phyloP scores from a whole-genome alignment of 2,329 filamentous ascomycete species.

The Xylariaceae sp. region DNA sequence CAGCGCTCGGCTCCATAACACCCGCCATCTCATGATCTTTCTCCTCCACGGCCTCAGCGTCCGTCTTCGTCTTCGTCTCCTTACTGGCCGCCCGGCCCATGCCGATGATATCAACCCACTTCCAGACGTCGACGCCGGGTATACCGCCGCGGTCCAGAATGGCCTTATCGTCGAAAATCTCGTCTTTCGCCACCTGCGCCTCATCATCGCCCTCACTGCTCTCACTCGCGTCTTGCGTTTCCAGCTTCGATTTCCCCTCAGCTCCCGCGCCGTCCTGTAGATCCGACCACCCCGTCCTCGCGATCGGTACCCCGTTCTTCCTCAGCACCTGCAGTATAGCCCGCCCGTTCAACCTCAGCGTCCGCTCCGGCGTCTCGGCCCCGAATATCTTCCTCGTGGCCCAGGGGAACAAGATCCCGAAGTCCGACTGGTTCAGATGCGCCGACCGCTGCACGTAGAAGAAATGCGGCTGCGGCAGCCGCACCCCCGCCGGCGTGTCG shows the following conservation, averaged over 20 bases:
- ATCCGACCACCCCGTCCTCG: slow-evolving; percentile 25
- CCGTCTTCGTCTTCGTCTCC: slow-evolving; percentile 11
- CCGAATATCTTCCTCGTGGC: slow-evolving; percentile 55
- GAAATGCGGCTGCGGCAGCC: slow-evolving; percentile 55
- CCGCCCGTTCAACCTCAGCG: slow-evolving; percentile 54
- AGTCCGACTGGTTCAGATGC: slow-evolving; percentile 79
- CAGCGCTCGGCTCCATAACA: slow-evolving; percentile 29
- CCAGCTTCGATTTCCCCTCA: too few species aligned
- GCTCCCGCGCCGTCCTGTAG: slow-evolving; percentile 10
- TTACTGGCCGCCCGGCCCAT: slow-evolving; percentile 32
- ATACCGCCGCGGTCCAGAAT: slow-evolving; percentile 44
- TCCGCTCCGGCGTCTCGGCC: slow-evolving; percentile 53
- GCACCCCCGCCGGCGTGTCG: slow-evolving; percentile 32
- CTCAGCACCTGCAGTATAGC: slow-evolving; percentile 55
- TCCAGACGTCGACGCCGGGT: slow-evolving; percentile 42
- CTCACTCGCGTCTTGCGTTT: slow-evolving; percentile 13
- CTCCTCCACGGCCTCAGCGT: slow-evolving; percentile 16
- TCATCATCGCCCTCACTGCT: slow-evolving; percentile 29
- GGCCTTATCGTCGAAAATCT: slow-evolving; percentile 42
- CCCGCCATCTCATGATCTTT: slow-evolving; percentile 31
- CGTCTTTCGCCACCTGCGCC: slow-evolving; percentile 17
- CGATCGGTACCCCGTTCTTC: slow-evolving; percentile 39
- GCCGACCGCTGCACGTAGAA: slow-evolving; percentile 73
- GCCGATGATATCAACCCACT: slow-evolving; percentile 49
- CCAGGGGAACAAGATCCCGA: slow-evolving; percentile 77